Base-by-base conservation (phyloP, 2,329 filamentous ascomycete species). In the Trichoderma harzianum region DNA sequence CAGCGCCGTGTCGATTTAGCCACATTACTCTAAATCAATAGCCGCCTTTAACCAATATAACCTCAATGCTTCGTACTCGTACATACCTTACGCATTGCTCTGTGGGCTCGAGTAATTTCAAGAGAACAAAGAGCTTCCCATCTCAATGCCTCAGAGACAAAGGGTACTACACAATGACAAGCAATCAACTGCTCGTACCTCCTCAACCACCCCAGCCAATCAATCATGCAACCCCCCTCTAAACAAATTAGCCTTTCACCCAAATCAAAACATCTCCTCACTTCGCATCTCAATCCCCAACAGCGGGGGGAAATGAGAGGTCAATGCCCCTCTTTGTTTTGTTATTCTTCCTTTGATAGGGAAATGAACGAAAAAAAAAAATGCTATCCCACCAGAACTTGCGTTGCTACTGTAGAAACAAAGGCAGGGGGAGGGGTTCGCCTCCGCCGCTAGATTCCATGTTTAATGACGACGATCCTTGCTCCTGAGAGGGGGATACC, bases 341-440 rank as follows among this genome's bases (percentile, higher is more conserved):
- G 28, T n/a, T 14, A n/a, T 60, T n/a, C 18, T 36, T n/a, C 14
- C 24, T 18, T 24, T 21, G 36, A 18, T 39, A 39, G 34, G 53
- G 65, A 68, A 34, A 68, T 68, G 47, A 57, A 65, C 12, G 21
- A 62, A n/a, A n/a, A n/a, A n/a, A n/a, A n/a, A n/a, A n/a, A n/a
- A n/a, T n/a, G n/a, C n/a, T n/a, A n/a, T n/a, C n/a, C n/a, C n/a
- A n/a, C n/a, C n/a, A n/a, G n/a, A n/a, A n/a, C n/a, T n/a, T 47
- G 8, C n/a, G n/a, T 21, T 21, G n/a, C 43, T 11, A 21, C 43
- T 6, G 18, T 14, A 43, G 18, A 67, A 28, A n/a, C 7, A 30
- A 30, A 24, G 18, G 18, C 30, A 26, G n/a, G 16, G 24, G n/a
- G 60, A 18, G 16, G 26, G 10, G 11, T 14, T 18, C 28, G n/a